These are phyloP conservation scores for Starmerella ratchasimensis DNA, from an alignment of 805 yeast genomes.

Conservation along the genomic window DNA sequence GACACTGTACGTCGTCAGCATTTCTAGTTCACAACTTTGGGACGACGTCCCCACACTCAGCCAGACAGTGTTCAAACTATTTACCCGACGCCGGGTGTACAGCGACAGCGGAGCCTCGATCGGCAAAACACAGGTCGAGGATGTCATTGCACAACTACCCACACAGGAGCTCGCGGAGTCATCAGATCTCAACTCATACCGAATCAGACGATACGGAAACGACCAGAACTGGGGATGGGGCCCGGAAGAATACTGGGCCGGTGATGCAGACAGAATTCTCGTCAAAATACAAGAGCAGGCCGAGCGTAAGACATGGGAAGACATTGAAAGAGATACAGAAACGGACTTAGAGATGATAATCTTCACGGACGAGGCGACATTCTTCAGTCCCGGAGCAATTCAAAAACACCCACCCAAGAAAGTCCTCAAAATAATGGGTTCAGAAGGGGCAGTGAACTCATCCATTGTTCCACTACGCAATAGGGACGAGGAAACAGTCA, in stretches of 20 bases:
- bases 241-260: slow-evolving; percentile 6
- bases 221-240: slow-evolving; percentile 19
- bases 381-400: slow-evolving; percentile 23
- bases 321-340: slow-evolving; percentile 27
- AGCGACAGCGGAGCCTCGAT: slow-evolving; percentile 25
- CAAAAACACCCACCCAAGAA: slow-evolving; percentile 16
- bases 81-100: slow-evolving; percentile 26
- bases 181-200: slow-evolving; percentile 18
- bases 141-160: slow-evolving; percentile 22
- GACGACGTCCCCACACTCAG: slow-evolving; percentile 25
- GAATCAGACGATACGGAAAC: slow-evolving; percentile 20
- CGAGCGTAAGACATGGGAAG: too few relatives aligned
- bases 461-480: too few relatives aligned
- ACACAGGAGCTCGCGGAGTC: slow-evolving; percentile 13
- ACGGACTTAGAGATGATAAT: slow-evolving; percentile 28
- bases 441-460: too few relatives aligned
- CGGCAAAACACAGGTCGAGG: slow-evolving; percentile 26
- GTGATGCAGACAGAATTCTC: slow-evolving; percentile 15
- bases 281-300: too few relatives aligned
- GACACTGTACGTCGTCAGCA: neutral
- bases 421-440: too few relatives aligned
- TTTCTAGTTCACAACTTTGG: slow-evolving; percentile 4
- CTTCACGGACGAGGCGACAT: slow-evolving; percentile 28
- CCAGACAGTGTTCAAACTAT: slow-evolving; percentile 25
- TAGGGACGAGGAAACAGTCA: too few relatives aligned